Evolutionary conservation across 345 rosid species (phyloP).

Genomic region (Stellera chamaejasme): DNA sequence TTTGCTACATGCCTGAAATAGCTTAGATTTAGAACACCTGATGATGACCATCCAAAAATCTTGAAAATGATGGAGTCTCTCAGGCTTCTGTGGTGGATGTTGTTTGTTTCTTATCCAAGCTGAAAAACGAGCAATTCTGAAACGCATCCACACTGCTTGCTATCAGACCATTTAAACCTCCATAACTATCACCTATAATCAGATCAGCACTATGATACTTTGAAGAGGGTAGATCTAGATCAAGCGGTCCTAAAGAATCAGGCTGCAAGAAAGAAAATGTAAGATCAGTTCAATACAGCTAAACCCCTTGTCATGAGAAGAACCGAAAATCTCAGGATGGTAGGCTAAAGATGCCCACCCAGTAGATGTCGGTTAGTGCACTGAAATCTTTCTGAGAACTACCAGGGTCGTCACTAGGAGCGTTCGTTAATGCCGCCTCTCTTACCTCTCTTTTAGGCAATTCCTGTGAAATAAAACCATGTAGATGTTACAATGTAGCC

Average conservation of each 20-base stretch:
- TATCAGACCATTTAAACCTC: constrained; percentile 76
- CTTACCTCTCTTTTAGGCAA: constrained; percentile 21
- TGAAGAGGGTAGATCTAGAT: constrained; percentile 54
- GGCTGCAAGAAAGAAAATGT: constrained; percentile 48
- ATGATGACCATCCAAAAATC: constrained; percentile 34
- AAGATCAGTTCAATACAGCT: constrained; percentile 9
- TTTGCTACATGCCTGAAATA: background rate
- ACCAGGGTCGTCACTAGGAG: constrained; percentile 32
- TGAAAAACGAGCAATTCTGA: constrained; percentile 67
- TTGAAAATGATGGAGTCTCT: constrained; percentile 25
- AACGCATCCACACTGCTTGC: constrained; percentile 95
- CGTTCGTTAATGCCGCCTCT: constrained; percentile 24
- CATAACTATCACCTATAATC: constrained; percentile 65
- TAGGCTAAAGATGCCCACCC: constrained; percentile 37
- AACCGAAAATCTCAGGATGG: background rate
- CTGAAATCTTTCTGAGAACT: constrained; percentile 39
- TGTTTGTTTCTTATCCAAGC: constrained; percentile 60
- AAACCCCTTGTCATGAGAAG: background rate
- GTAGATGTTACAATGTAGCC: background rate
- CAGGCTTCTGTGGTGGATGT: constrained; percentile 47
- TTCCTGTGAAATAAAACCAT: constrained; percentile 29
- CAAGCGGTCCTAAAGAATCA: constrained; percentile 81
- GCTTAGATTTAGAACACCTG: constrained; percentile 21
- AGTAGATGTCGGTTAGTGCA: constrained; percentile 64
- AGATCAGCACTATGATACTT: constrained; percentile 67